phyloP scores from a whole-genome alignment of 1,284 basidiomycete genomes.

The Cutaneotrichosporon sp. region DNA sequence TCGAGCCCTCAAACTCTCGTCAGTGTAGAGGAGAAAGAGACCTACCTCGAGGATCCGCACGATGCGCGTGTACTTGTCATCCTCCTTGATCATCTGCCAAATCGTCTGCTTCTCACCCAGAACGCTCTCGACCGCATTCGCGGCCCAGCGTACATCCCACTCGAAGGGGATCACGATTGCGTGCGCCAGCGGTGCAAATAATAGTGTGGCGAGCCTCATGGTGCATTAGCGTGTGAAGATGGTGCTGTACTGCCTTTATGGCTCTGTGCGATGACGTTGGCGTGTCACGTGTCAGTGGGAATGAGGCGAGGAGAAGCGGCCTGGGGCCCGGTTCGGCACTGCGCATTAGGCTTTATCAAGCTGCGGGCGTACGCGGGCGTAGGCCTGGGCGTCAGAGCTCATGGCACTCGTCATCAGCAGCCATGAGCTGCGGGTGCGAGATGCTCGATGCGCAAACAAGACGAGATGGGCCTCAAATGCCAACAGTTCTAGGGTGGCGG shows the following conservation, averaged over 20 bases:
- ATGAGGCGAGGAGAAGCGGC: too few relatives aligned
- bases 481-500: too few relatives aligned
- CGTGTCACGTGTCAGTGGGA: background rate
- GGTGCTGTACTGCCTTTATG: background rate
- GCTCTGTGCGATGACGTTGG: background rate
- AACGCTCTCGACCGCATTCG: background rate
- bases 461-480: too few relatives aligned
- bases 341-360: too few relatives aligned
- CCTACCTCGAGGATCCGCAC: constrained; percentile 51
- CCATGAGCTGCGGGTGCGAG: too few relatives aligned
- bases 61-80: constrained; percentile 49
- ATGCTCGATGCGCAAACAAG: too few relatives aligned
- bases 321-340: too few relatives aligned
- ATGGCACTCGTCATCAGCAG: too few relatives aligned
- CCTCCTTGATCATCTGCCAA: constrained; percentile 48
- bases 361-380: too few relatives aligned
- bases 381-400: too few relatives aligned
- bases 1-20: constrained; percentile 39
- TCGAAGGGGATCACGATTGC: background rate
- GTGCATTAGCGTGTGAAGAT: background rate
- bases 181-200: constrained; percentile 3
- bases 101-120: constrained; percentile 38
- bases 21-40: background rate
- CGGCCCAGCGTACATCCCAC: constrained; percentile 6
- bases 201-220: background rate